Evolutionary conservation across 2,329 filamentous ascomycete species (phyloP), one percentile per base, ranked within the genome.

Genomic region (Ilyonectria sp.): DNA sequence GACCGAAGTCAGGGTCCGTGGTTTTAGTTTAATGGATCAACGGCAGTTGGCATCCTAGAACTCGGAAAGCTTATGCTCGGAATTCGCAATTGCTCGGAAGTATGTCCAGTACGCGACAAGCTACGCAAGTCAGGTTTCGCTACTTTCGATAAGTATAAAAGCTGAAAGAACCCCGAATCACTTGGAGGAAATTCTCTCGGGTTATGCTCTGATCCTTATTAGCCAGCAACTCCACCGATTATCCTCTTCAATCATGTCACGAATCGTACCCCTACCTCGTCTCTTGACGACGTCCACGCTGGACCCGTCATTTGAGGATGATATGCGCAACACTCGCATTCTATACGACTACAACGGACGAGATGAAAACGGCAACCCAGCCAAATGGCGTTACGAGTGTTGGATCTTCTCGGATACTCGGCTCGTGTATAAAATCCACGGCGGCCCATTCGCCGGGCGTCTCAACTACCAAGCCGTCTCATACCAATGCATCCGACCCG

Each of bases 361-460:
- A 60, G 83, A 86, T 60, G 69, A 68, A 2, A 60, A 82, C 2
- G 85, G 86, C 8, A 85, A 85, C 4, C 83, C 86, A 0, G 85
- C 88, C 55, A 89, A 87, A 74, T 90, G 87, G 88, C 83, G 86
- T 1, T 90, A 90, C 71, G 88, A 90, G 67, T 84, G 90, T 74
- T 89, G 87, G 87, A 88, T 89, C 77, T 86, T 86, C 71, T 87
- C 83, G 21, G 78, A 83, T 21, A 78, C 82, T 58, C 83, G 86
- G 6, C 83, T 89, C 57, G 84, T 89, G 63, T 90, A 90, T 70
- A 83, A 83, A 23, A 90, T 90, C 62, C 87, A 89, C 69, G 86
- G 87, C 8, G 87, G 87, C 0, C 87, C 87, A 3, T 90, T 90
- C 87, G 83, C 84, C 0, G 86, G 86, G 2, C 82, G 86, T 3